Conservation (phyloP, 257 asterid species). For the Nicotiana otophora region DNA sequence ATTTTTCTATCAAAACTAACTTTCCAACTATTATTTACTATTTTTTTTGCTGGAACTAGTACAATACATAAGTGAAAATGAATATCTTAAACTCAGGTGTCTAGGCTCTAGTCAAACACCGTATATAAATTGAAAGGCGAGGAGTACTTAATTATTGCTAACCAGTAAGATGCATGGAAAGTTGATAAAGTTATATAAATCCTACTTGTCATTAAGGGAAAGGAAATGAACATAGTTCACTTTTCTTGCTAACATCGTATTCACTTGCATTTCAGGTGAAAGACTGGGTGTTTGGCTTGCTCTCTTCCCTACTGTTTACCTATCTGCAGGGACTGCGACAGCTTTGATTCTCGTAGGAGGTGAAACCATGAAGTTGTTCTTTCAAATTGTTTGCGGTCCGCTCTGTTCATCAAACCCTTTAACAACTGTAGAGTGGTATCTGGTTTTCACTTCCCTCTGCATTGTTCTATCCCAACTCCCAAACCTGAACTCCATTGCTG, state of each 20-base stretch:
- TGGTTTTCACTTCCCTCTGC: conserved; percentile 93
- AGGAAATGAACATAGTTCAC: neutral
- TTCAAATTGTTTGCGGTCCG: conserved; percentile 91
- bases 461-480: conserved; percentile 94
- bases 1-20: neutral
- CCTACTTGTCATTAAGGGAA: neutral
- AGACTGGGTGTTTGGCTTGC: conserved; percentile 97
- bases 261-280: conserved; percentile 49
- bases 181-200: neutral
- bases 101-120: neutral
- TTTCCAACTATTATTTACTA: neutral
- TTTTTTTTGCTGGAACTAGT: neutral
- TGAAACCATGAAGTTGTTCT: conserved; percentile 96
- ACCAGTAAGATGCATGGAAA: neutral
- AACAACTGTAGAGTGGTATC: conserved; percentile 96
- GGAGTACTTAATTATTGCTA: neutral
- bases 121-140: neutral
- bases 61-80: neutral
- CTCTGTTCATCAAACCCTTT: conserved; percentile 83
- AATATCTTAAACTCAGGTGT: neutral
- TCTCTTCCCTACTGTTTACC: conserved; percentile 90
- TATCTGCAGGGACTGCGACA: conserved; percentile 96
- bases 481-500: conserved; percentile 95
- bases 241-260: neutral
- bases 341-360: conserved; percentile 95